Percentiles rank a stretch among this genome's conserved stretches.
Evolutionary conservation across 148 eudicot species (phyloP).

Genomic region (Dianthus caryophyllus): DNA sequence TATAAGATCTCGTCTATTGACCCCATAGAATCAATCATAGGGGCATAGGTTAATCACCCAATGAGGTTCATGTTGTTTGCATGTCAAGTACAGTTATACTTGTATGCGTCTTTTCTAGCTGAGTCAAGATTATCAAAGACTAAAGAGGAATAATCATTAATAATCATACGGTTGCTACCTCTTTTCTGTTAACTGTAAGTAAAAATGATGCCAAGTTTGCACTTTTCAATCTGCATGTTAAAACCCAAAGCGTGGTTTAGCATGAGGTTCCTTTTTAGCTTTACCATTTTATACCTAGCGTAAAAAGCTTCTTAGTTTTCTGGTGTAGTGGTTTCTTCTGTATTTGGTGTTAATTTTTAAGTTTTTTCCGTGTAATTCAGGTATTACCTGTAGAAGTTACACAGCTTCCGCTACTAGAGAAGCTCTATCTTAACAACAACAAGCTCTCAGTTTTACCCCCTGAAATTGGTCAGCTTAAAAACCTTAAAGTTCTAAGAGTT

Average conservation of each 20-base stretch:
- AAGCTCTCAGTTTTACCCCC: slow-evolving; percentile 76
- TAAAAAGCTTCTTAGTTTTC: background rate
- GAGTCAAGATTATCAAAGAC: background rate
- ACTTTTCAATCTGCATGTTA: background rate
- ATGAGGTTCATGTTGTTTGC: background rate
- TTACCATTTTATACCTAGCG: background rate
- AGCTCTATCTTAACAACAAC: slow-evolving; percentile 83
- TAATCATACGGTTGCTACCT: background rate
- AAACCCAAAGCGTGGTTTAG: background rate
- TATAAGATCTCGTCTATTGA: too few species aligned
- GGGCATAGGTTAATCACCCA: background rate
- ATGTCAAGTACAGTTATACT: background rate
- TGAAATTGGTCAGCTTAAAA: slow-evolving; percentile 78
- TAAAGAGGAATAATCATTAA: background rate
- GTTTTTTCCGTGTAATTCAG: slow-evolving; percentile 33
- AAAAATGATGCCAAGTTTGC: background rate
- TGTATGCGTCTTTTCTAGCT: background rate
- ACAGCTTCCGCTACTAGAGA: slow-evolving; percentile 77
- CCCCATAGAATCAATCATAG: too few species aligned
- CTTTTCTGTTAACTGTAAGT: background rate
- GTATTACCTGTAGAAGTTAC: slow-evolving; percentile 85
- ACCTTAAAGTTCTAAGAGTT: slow-evolving; percentile 77
- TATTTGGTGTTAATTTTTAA: background rate
- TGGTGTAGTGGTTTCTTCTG: background rate
- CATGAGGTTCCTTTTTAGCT: background rate